A percentile compares a stretch with the other conserved stretches of the same genome.
phyloP scores from a whole-genome alignment of 108 stramenopile genomes.

The Pseudonitzschia multiseries region DNA sequence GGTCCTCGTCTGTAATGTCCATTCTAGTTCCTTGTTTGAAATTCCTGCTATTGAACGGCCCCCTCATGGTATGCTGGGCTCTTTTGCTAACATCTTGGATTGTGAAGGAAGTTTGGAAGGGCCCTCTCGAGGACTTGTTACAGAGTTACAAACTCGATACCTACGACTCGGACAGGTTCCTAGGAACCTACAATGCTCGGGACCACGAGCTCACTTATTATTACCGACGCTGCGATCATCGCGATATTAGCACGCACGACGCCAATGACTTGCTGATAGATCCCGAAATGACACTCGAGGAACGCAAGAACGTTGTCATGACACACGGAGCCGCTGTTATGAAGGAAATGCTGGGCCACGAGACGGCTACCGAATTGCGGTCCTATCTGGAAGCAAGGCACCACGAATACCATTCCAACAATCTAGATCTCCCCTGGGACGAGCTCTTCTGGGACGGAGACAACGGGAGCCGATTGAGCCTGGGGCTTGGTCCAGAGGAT shows the following conservation, averaged over 20 bases:
- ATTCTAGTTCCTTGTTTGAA: neutral
- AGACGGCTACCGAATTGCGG: constrained; percentile 29
- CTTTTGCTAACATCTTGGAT: neutral
- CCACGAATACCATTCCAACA: constrained; percentile 15
- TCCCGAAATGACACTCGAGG: neutral
- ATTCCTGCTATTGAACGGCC: constrained; percentile 4
- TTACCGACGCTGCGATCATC: constrained; percentile 31
- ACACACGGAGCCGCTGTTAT: constrained; percentile 42
- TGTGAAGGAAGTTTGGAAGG: neutral
- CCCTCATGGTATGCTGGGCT: constrained; percentile 9
- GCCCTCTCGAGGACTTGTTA: neutral
- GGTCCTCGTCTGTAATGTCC: too few species aligned
- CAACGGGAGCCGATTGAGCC: constrained; percentile 12
- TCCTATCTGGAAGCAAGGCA: constrained; percentile 31
- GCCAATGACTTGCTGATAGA: constrained; percentile 24
- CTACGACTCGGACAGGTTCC: neutral
- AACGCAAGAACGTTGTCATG: constrained; percentile 35
- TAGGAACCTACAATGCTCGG: neutral
- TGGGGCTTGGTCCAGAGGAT: constrained; percentile 40
- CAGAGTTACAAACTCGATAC: neutral
- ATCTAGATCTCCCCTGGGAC: constrained; percentile 26
- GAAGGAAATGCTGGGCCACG: constrained; percentile 14
- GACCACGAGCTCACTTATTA: constrained; percentile 45
- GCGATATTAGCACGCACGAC: constrained; percentile 32
- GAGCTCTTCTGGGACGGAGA: constrained; percentile 34